Evolutionary conservation across 768 basidiomycete species (phyloP).

Genomic region (Mrakia hoshinonis): DNA sequence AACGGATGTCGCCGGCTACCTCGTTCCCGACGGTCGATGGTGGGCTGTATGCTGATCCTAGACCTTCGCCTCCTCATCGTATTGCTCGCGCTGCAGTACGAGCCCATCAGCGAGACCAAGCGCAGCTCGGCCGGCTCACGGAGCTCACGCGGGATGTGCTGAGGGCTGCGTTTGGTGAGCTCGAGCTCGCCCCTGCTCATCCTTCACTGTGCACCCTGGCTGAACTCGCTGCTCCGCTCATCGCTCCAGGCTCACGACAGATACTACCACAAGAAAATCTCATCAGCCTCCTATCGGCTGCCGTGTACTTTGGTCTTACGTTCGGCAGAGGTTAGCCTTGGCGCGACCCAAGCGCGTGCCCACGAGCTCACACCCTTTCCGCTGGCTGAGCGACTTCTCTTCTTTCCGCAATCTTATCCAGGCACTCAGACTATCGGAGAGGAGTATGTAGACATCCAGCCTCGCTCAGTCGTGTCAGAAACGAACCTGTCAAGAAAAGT

Average conservation of each 20-base stretch:
- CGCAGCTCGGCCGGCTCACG: slow-evolving; percentile 62
- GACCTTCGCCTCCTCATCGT: not conserved
- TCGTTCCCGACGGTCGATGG: not conserved
- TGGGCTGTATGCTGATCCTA: not conserved
- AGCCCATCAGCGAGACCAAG: slow-evolving; percentile 73
- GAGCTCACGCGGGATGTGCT: slow-evolving; percentile 68
- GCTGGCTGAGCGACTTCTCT: not conserved
- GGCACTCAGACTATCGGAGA: slow-evolving; percentile 79
- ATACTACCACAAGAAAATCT: slow-evolving; percentile 73
- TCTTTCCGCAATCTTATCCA: slow-evolving; percentile 36
- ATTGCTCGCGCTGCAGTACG: slow-evolving; percentile 50
- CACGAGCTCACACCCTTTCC: not conserved
- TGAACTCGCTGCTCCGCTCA: not conserved
- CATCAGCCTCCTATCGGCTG: slow-evolving; percentile 57
- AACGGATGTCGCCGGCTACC: not conserved
- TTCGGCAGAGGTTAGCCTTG: slow-evolving; percentile 56
- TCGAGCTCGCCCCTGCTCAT: slow-evolving; percentile 6
- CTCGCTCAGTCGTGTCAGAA: slow-evolving; percentile 48
- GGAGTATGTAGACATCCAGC: slow-evolving; percentile 81
- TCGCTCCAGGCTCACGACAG: slow-evolving; percentile 61
- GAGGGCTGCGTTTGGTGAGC: slow-evolving; percentile 65
- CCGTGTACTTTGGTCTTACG: slow-evolving; percentile 65
- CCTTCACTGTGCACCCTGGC: slow-evolving; percentile 25
- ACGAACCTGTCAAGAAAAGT: slow-evolving; percentile 46
- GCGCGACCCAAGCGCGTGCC: not conserved